phyloP scores from a whole-genome alignment of 306 rosid species.

The Rosa multiflora region DNA sequence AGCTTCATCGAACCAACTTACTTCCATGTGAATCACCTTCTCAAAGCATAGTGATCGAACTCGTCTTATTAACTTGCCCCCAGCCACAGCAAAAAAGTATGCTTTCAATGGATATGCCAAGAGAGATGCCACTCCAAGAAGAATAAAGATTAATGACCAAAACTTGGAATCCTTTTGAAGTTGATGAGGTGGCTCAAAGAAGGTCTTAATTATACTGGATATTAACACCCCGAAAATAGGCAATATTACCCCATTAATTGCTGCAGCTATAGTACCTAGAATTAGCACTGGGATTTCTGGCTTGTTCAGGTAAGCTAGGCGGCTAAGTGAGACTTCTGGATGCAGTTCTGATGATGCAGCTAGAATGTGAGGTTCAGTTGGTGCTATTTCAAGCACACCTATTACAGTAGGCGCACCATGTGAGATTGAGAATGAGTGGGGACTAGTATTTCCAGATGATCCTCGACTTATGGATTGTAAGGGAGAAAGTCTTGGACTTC shows the following conservation, averaged over 20 bases:
- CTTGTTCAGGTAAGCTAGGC: conserved; percentile 26
- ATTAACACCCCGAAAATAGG: conserved; percentile 11
- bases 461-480: conserved; percentile 22
- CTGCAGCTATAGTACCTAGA: conserved; percentile 24
- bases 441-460: conserved; percentile 21
- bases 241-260: conserved; percentile 2
- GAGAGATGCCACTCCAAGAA: conserved; percentile 44
- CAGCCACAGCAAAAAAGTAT: conserved; percentile 65
- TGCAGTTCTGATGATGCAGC: neutral
- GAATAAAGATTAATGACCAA: conserved; percentile 44
- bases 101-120: conserved; percentile 43
- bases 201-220: conserved; percentile 12
- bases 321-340: conserved; percentile 12
- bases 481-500: conserved; percentile 18
- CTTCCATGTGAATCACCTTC: conserved; percentile 70
- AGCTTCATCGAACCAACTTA: conserved; percentile 67
- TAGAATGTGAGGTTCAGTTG: neutral
- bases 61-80: conserved; percentile 56
- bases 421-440: conserved; percentile 6
- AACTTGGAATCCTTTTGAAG: conserved; percentile 17
- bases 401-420: neutral
- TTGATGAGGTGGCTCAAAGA: conserved; percentile 20
- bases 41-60: conserved; percentile 62
- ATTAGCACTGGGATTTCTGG: conserved; percentile 26
- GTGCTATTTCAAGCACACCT: neutral